Evolutionary conservation across 306 rosid species (phyloP).

Genomic region (Crotalaria pallida): DNA sequence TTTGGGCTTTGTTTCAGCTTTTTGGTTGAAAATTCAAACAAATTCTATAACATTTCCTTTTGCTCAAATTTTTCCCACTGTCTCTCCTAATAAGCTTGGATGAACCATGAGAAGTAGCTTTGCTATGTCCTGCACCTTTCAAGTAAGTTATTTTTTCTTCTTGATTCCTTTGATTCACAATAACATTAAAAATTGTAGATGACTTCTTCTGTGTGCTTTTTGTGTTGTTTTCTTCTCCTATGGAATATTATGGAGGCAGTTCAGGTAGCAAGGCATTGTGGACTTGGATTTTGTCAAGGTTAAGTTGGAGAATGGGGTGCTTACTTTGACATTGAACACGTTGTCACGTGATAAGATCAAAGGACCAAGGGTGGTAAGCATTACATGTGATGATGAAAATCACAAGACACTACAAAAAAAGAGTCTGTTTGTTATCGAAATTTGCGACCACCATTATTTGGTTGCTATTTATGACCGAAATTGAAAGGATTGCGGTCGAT

Average conservation of each 20-base stretch:
- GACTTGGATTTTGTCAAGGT: conserved; percentile 52
- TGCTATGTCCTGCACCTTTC: conserved; percentile 33
- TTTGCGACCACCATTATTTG: no score
- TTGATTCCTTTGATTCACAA: conserved; percentile 35
- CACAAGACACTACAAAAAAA: no score
- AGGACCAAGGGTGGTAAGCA: conserved; percentile 47
- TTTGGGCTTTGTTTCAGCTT: conserved; percentile 35
- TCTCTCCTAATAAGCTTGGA: conserved; percentile 32
- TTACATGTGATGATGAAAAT: conserved; percentile 39
- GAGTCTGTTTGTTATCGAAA: no score
- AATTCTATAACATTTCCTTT: conserved; percentile 77
- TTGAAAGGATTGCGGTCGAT: no score
- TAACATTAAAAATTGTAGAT: conserved; percentile 22
- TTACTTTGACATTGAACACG: conserved; percentile 45
- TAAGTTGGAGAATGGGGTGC: conserved; percentile 51
- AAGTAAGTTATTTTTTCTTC: conserved; percentile 24
- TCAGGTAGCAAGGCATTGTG: conserved; percentile 44
- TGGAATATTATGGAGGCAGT: conserved; percentile 64
- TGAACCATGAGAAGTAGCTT: conserved; percentile 37
- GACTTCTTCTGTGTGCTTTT: conserved; percentile 35
- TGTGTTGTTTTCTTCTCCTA: conserved; percentile 28
- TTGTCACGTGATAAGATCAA: conserved; percentile 47
- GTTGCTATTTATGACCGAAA: no score
- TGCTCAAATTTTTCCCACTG: conserved; percentile 39
- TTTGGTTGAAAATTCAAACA: conserved; percentile 78